Percentiles rank a stretch among this genome's conserved stretches.
These are phyloP conservation scores for Pseudogymnoascus sp. DNA, from an alignment of 2,329 filamentous ascomycete genomes.

Conservation along the genomic window DNA sequence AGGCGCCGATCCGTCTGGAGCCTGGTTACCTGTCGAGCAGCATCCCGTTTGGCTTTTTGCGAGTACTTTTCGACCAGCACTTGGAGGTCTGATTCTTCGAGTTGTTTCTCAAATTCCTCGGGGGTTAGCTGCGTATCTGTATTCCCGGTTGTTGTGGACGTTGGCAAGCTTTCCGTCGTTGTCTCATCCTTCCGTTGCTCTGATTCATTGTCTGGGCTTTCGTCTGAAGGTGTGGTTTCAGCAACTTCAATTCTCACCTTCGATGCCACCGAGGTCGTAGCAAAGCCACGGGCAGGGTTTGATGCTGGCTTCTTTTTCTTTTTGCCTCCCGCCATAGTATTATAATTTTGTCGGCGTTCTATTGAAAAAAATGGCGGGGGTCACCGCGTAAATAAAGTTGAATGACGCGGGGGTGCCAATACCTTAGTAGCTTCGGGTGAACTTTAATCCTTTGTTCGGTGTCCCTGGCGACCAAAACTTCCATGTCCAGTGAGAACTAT, in stretches of 20 bases:
- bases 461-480: constrained; percentile 8
- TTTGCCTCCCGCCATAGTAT: constrained; percentile 43
- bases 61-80: constrained; percentile 78
- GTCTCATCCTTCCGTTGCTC: constrained; percentile 11
- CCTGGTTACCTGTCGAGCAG: constrained; percentile 65
- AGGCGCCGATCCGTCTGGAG: constrained; percentile 81
- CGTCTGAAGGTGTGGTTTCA: constrained; percentile 22
- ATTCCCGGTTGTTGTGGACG: constrained; percentile 18
- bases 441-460: constrained; percentile 6
- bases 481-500: not conserved
- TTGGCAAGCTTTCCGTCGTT: not conserved
- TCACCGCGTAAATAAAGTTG: constrained; percentile 9
- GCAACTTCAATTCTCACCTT: constrained; percentile 61
- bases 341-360: constrained; percentile 4
- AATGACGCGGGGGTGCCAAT: constrained; percentile 8
- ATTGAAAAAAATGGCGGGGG: constrained; percentile 8
- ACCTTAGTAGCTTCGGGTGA: constrained; percentile 7
- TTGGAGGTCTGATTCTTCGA: constrained; percentile 87
- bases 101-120: constrained; percentile 81
- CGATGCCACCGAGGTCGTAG: constrained; percentile 85
- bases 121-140: constrained; percentile 49
- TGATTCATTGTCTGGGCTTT: constrained; percentile 13
- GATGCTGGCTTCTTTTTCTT: constrained; percentile 86
- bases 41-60: constrained; percentile 70
- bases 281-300: constrained; percentile 87